Conservation (phyloP, 2,329 filamentous ascomycete species). For the Hymenoscyphus linearis region DNA sequence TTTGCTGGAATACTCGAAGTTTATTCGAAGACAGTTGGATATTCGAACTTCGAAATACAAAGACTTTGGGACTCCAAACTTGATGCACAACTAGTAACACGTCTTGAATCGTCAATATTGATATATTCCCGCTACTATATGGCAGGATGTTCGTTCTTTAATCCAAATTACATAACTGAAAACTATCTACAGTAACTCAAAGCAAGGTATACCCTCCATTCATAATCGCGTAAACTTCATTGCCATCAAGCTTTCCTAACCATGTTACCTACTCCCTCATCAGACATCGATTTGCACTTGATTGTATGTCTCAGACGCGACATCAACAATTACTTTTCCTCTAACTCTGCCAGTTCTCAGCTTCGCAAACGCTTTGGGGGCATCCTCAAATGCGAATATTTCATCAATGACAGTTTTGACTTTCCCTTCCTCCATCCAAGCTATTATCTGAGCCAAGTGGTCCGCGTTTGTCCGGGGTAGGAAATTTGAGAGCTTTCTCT, state of each 20-base stretch:
- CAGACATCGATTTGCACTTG: background rate
- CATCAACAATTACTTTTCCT: slow-evolving; percentile 51
- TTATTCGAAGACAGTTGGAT: background rate
- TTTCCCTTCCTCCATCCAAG: slow-evolving; percentile 54
- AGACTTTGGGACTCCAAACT: background rate
- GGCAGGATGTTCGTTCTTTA: too few species aligned
- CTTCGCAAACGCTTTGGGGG: slow-evolving; percentile 51
- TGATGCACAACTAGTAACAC: too few species aligned
- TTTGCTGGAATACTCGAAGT: background rate
- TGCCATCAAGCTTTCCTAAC: too few species aligned
- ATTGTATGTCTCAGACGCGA: background rate
- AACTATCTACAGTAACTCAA: too few species aligned
- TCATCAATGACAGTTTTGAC: slow-evolving; percentile 52
- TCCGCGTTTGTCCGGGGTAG: slow-evolving; percentile 43
- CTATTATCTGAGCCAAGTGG: slow-evolving; percentile 44
- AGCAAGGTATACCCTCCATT: too few species aligned
- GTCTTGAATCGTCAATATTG: too few species aligned
- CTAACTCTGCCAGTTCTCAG: slow-evolving; percentile 49
- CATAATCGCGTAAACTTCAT: too few species aligned
- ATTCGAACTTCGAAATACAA: background rate
- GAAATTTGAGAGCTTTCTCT: slow-evolving; percentile 41
- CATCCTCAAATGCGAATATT: slow-evolving; percentile 50
- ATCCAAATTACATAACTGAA: too few species aligned
- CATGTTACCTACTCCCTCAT: too few species aligned
- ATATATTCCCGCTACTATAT: too few species aligned